Evolutionary conservation across 1,284 basidiomycete genomes (phyloP).

Genomic region (Malassezia furfur): DNA sequence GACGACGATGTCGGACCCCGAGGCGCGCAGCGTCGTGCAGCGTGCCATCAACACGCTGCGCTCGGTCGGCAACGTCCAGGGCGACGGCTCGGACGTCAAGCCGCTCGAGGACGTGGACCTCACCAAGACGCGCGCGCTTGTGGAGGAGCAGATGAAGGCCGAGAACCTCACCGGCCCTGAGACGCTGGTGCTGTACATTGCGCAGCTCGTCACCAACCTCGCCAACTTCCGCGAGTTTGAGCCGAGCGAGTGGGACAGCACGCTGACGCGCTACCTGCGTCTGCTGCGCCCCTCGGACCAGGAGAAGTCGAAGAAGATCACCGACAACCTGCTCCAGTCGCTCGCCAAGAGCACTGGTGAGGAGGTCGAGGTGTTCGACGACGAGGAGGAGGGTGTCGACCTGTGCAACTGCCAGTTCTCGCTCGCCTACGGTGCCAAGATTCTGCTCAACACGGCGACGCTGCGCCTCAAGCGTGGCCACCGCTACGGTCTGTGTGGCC

Average conservation of each 20-base stretch:
- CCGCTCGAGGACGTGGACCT: conserved; percentile 42
- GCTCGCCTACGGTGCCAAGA: conserved; percentile 49
- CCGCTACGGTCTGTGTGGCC: conserved; percentile 48
- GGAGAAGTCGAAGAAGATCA: conserved; percentile 35
- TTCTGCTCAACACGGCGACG: conserved; percentile 48
- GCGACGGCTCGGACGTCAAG: conserved; percentile 46
- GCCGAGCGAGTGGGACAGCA: conserved; percentile 45
- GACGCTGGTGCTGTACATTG: conserved; percentile 36
- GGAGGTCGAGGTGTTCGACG: conserved; percentile 46
- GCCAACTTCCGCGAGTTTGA: conserved; percentile 48
- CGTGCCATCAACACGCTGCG: conserved; percentile 47
- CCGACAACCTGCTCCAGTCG: conserved; percentile 30
- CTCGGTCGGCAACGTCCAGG: conserved; percentile 42
- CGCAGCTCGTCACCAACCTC: conserved; percentile 43
- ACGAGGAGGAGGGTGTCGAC: conserved; percentile 49
- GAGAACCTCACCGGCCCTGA: conserved; percentile 30
- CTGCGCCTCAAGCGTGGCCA: conserved; percentile 48
- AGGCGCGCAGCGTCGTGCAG: conserved; percentile 45
- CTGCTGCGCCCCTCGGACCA: conserved; percentile 39
- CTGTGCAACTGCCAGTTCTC: conserved; percentile 49
- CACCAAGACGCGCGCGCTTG: conserved; percentile 28
- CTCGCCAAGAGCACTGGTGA: conserved; percentile 46
- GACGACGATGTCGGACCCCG: conserved; percentile 46
- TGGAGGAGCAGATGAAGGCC: conserved; percentile 35
- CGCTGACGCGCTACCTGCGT: conserved; percentile 42